phyloP scores from a whole-genome alignment of 2,329 filamentous ascomycete genomes.

The Neoascochyta sp. region DNA sequence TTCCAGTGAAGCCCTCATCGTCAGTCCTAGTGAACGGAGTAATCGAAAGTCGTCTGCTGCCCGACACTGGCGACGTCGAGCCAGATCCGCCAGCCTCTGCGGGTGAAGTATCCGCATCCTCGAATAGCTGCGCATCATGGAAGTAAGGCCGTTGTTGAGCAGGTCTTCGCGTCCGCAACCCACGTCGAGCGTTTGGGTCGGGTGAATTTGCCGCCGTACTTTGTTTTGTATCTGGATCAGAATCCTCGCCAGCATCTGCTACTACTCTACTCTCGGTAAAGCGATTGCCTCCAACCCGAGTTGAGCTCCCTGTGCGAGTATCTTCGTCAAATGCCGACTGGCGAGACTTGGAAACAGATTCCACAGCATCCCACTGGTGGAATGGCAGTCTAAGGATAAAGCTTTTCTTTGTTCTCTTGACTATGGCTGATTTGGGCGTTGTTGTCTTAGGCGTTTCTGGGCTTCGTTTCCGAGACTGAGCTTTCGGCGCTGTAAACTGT shows the following conservation, averaged over 20 bases:
- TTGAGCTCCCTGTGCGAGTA: too few relatives aligned
- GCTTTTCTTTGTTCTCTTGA: constrained; percentile 23
- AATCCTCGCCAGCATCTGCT: too few relatives aligned
- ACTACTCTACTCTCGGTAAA: too few relatives aligned
- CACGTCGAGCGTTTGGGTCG: constrained; percentile 24
- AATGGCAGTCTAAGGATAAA: constrained; percentile 14
- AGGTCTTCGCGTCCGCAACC: constrained; percentile 32
- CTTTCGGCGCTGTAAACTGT: constrained; percentile 10
- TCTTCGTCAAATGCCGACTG: constrained; percentile 11
- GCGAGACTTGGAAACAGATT: constrained; percentile 17
- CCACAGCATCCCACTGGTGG: constrained; percentile 4
- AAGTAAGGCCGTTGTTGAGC: constrained; percentile 36
- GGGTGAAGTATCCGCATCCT: constrained; percentile 15
- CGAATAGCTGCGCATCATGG: constrained; percentile 32
- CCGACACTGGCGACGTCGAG: too few relatives aligned
- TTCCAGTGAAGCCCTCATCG: too few relatives aligned
- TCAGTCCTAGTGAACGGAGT: too few relatives aligned
- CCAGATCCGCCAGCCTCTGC: too few relatives aligned
- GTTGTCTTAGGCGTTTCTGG: constrained; percentile 20
- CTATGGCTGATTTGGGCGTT: constrained; percentile 18
- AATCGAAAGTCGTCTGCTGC: too few relatives aligned
- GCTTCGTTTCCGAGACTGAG: constrained; percentile 5
- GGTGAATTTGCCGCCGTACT: constrained; percentile 18
- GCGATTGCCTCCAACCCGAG: too few relatives aligned
- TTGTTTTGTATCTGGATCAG: constrained; percentile 5